Base-by-base conservation (phyloP, 2,329 filamentous ascomycete species). In the Fusarium annulatum region DNA sequence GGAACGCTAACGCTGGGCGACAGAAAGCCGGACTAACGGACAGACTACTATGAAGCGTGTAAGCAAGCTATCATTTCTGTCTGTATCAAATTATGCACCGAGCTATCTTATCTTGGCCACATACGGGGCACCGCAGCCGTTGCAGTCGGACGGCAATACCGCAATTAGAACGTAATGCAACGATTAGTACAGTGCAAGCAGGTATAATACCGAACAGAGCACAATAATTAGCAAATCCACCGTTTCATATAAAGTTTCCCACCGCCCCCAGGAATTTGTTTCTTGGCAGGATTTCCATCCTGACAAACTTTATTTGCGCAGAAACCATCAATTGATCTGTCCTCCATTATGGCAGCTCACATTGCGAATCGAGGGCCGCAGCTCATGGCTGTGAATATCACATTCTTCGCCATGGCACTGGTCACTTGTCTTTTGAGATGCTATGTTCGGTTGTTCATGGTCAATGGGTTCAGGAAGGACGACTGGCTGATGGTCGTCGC, bases 401-500 rank as follows among this genome's bases (percentile, higher is more conserved):
- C 74, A n/a, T 77, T 82, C 30, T 58, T 79, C 41, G 41, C 65
- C 2, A 23, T 77, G 49, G 77, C 80, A 3, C 12, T 78, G 15
- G 66, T 78, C 18, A 75, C 79, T 26, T 79, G 79, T 18, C 10
- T 69, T 1, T 48, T 84, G 48, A 74, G 82, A 68, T 77, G 75
- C 26, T 83, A 80, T 69, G 80, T 82, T 19, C 80, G 82, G 10
- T 61, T 70, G 9, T 68, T 73, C 34, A 73, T 84, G 49, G 78
- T 83, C 38, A 80, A 78, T 52, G 78, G 78, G 4, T 84, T 83
- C 55, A 81, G 82, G 0, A 51, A 67, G 6, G 82, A 84, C 45
- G 82, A 84, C 74, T 82, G 79, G 79, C 64, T 82, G 15, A 84
- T 84, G 82, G 56, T 77, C 3, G 26, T 72, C 30, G 81, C 81